phyloP scores from a whole-genome alignment of 768 basidiomycete genomes.

The Suillus sp. region DNA sequence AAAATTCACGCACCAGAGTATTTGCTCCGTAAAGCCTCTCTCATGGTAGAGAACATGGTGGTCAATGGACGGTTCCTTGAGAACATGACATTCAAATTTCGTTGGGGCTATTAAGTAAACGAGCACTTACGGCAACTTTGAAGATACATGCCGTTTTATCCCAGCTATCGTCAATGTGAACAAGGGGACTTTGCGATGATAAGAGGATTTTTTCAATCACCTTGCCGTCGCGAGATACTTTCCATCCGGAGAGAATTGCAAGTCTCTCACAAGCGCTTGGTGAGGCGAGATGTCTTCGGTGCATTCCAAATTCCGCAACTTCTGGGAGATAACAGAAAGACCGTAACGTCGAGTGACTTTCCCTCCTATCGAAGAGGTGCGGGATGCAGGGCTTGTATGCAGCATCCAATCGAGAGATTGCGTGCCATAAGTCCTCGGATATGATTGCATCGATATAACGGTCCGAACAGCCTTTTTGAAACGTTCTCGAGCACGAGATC shows the following conservation, averaged over 20 bases:
- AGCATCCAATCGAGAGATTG: conserved; percentile 4
- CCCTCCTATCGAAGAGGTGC: background rate
- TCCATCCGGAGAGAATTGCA: conserved; percentile 59
- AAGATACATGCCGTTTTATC: conserved; percentile 54
- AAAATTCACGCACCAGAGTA: conserved; percentile 43
- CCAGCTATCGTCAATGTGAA: conserved; percentile 38
- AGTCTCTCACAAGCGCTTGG: conserved; percentile 54
- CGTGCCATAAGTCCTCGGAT: background rate
- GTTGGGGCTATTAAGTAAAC: background rate
- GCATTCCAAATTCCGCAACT: conserved; percentile 40
- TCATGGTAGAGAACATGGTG: conserved; percentile 53
- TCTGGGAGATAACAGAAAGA: conserved; percentile 22
- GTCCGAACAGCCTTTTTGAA: conserved; percentile 47
- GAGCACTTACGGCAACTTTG: conserved; percentile 43
- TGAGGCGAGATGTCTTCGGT: conserved; percentile 49
- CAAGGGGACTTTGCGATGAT: conserved; percentile 6
- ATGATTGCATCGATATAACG: conserved; percentile 44
- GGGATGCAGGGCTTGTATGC: background rate
- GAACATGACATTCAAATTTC: conserved; percentile 7
- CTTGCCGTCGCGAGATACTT: conserved; percentile 56
- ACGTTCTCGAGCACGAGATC: conserved; percentile 36
- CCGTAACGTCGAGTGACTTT: background rate
- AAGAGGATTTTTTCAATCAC: conserved; percentile 21
- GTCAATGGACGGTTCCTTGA: conserved; percentile 44
- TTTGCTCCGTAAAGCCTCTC: conserved; percentile 55